Base-by-base conservation (phyloP, 2,329 filamentous ascomycete genomes). In the Scedosporium boydii region DNA sequence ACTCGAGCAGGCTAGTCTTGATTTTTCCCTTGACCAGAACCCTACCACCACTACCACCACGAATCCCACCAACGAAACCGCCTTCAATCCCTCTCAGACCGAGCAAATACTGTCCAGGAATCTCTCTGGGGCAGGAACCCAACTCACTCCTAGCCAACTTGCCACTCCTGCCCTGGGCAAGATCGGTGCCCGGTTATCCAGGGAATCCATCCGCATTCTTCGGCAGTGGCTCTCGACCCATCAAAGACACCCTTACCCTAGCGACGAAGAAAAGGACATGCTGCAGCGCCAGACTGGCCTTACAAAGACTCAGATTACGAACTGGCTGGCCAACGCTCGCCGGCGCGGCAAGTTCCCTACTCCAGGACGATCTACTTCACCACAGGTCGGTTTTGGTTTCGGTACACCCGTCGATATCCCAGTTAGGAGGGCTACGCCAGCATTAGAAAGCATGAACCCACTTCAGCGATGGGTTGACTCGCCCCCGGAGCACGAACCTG, bases 281-380 rank as follows among this genome's bases (percentile, higher is more conserved):
- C 79, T 97, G 27, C 88, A 91, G 73, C 81, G 83, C 57, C 83
- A 89, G 68, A 96, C 92, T 0, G 91, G 91, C 6, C 80, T 97
- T 48, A 92, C 86, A 72, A 86, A 90, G 69, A 88, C 82, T 14
- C 93, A 97, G 70, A 93, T 96, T 68, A 88, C 87, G 10, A 96
- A 96, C 72, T 96, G 92, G 92, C 84, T 96, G 57, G 92, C 92
- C 64, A 96, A 96, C 73, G 91, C 91, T 63, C 86, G 92, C 53
- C 85, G 92, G 63, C 83, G 92, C 65, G 87, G 90, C 68, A 96
- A 96, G 76, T 86, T 89, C 62, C 84, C 87, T 58, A 79, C 84
- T 1, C 85, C 85, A 57, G 51, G 51, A 9, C 82, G 87, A 66
- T 86, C 84, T 34, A 85, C 82, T 18, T 93, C 90, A 4, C 89